Percentiles rank a stretch among this genome's conserved stretches.
Conservation (phyloP, 225 moss, liverwort and hornwort species). For the Bryoerythrophyllum caledonicum region DNA sequence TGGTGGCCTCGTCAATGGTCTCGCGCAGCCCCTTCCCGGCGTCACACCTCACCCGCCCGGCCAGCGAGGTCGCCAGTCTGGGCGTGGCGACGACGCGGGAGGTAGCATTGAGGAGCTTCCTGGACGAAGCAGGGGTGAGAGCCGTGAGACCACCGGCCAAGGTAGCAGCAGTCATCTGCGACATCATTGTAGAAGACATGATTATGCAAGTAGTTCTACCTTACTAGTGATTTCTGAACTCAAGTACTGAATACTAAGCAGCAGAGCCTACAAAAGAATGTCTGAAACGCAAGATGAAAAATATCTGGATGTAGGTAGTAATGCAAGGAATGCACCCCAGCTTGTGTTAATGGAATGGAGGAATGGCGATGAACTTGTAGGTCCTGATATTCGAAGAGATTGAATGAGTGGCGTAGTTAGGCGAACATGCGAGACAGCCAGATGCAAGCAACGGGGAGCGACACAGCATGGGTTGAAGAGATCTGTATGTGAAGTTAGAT, state of each 20-base stretch:
- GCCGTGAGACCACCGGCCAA: neutral
- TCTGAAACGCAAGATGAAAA: neutral
- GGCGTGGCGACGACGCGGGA: too few species aligned
- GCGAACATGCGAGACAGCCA: conserved; percentile 16
- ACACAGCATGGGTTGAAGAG: conserved; percentile 1
- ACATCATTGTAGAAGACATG: conserved; percentile 27
- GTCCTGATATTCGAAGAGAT: neutral
- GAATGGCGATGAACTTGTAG: neutral
- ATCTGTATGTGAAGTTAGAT: neutral
- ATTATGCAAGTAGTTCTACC: neutral
- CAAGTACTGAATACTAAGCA: neutral
- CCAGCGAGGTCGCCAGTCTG: conserved; percentile 20
- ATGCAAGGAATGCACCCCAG: neutral
- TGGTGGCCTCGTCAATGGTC: too few species aligned
- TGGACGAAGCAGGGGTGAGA: too few species aligned
- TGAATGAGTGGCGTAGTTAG: conserved; percentile 5
- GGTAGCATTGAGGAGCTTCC: too few species aligned
- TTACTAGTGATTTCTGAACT: neutral
- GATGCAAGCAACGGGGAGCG: conserved; percentile 26
- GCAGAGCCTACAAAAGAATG: neutral
- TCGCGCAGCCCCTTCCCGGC: too few species aligned
- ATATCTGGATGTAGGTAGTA: neutral
- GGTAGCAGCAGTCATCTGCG: neutral
- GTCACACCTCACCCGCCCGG: conserved; percentile 18
- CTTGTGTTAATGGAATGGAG: neutral